Conservation (phyloP, 768 basidiomycete species). For the Rhizopogon roseolus region DNA sequence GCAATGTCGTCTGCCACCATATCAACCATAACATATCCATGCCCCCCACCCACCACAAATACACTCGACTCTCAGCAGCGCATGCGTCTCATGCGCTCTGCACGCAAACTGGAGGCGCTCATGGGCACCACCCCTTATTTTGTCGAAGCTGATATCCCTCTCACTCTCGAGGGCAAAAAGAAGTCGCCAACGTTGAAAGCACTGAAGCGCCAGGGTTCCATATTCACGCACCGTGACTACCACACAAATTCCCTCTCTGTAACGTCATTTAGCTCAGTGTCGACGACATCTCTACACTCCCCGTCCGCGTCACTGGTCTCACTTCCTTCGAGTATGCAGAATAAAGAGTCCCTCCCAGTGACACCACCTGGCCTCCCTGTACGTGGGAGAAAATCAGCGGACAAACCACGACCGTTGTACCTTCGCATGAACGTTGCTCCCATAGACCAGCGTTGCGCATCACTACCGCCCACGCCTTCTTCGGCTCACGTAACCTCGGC, state of each 20-base stretch:
- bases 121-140: conserved; percentile 33
- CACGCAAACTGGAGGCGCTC: conserved; percentile 30
- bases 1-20: conserved; percentile 20
- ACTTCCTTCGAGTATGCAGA: conserved; percentile 8
- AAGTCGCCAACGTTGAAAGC: conserved; percentile 9
- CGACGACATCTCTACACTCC: conserved; percentile 5
- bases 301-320: conserved; percentile 14
- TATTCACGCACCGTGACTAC: conserved; percentile 16
- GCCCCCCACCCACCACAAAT: conserved; percentile 32
- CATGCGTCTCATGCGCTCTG: conserved; percentile 30
- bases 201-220: conserved; percentile 28
- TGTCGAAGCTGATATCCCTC: conserved; percentile 20
- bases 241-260: conserved; percentile 17
- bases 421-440: conserved; percentile 17
- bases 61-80: conserved; percentile 26
- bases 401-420: conserved; percentile 16
- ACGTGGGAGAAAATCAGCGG: conserved; percentile 8
- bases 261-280: conserved; percentile 12
- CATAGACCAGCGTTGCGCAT: conserved; percentile 4
- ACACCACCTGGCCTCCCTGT: conserved; percentile 17
- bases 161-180: conserved; percentile 9
- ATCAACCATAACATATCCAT: conserved; percentile 7
- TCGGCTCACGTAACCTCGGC: conserved; percentile 5
- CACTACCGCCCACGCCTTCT: conserved; percentile 8
- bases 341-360: conserved; percentile 5